A percentile compares a stretch with the other conserved stretches of the same genome.
Conservation (phyloP, 768 basidiomycete species). For the Hypholoma sublateritium region DNA sequence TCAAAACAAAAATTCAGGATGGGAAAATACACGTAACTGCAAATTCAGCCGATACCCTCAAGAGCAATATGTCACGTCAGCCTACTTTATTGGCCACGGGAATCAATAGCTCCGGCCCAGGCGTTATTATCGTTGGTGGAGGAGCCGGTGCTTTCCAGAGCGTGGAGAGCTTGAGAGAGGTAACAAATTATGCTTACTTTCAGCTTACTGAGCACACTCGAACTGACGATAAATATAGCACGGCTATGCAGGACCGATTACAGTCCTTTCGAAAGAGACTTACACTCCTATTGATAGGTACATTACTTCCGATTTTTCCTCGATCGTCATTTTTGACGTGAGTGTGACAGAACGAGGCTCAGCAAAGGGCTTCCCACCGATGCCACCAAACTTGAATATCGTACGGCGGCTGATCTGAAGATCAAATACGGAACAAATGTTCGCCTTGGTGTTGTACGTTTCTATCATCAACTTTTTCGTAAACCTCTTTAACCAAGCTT, state of each 20-base stretch:
- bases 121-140: constrained; percentile 84
- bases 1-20: constrained; percentile 61
- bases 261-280: constrained; percentile 74
- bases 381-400: constrained; percentile 73
- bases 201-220: constrained; percentile 13
- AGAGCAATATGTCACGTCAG: constrained; percentile 64
- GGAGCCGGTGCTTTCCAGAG: constrained; percentile 78
- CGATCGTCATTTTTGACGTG: neutral
- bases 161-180: constrained; percentile 82
- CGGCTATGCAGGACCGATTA: constrained; percentile 76
- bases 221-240: constrained; percentile 45
- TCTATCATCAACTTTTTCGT: neutral
- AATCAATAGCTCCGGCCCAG: constrained; percentile 49
- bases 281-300: constrained; percentile 84
- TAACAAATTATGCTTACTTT: constrained; percentile 21
- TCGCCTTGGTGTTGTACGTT: constrained; percentile 54
- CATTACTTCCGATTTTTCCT: neutral
- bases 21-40: constrained; percentile 84
- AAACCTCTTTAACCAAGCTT: neutral
- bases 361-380: constrained; percentile 86
- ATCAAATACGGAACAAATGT: constrained; percentile 71
- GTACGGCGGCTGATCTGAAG: constrained; percentile 69
- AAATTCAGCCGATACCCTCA: constrained; percentile 55
- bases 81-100: constrained; percentile 53
- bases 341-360: constrained; percentile 67